Base-by-base conservation (phyloP, 495 filamentous ascomycete genomes). In the Xylaria scruposa region DNA sequence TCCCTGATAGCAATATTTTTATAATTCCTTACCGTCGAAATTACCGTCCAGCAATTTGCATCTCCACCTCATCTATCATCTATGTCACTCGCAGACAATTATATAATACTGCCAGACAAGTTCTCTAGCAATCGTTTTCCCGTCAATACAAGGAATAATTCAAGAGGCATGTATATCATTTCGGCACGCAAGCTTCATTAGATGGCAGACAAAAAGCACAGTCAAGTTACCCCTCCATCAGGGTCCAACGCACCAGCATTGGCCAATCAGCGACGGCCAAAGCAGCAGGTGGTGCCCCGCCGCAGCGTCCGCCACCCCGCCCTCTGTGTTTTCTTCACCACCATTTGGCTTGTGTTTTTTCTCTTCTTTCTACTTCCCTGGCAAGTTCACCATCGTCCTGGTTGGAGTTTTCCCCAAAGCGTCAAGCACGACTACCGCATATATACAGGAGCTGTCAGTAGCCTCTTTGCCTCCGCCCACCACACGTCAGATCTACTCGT, bases 241-340 rank as follows among this genome's bases (percentile, higher is more conserved):
- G 40, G 51, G 12, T 38, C 62, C 70, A 67, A 51, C n/a, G 36
- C 29, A 59, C 60, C 47, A 64, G 69, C 61, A 68, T 67, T 72
- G 70, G 26, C 65, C 73, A 77, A 75, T 72, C 72, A 75, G 58
- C 71, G 67, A 36, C 71, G 59, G 67, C 59, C 29, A 51, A 53
- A 69, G 59, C 75, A 70, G 44, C 54, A 66, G 29, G 58, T 46
- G 40, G 44, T 71, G 59, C 76, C 76, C 76, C 76, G 72, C 76
- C 65, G 72, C 66, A 63, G 29, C 26, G 68, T 62, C 72, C 73
- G 64, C 65, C 75, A 79, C 77, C 77, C 77, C 77, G 72, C 77
- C 70, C 58, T 76, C 66, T 74, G 69, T 72, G 70, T 80, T 78
- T 78, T 81, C 75, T 75, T 77, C 77, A 74, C 71, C 63, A 70